Conservation (phyloP, 345 rosid species). For the rapeseed (Brassica napus) region Da-Ae NC_063450.1:45772501-45773000, state of each 20-base stretch:
- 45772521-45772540: slow-evolving; percentile 21
- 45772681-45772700: slow-evolving; percentile 44
- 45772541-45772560: slow-evolving; percentile 27
- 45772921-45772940: slow-evolving; percentile 41
- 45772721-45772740: slow-evolving; percentile 40
- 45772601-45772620: slow-evolving; percentile 22
- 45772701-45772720: slow-evolving; percentile 43
- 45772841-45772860: slow-evolving; percentile 42
- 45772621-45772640: slow-evolving; percentile 39
- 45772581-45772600: slow-evolving; percentile 24
- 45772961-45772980: slow-evolving; percentile 25
- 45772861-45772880: slow-evolving; percentile 45
- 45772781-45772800: slow-evolving; percentile 41
- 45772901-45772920: slow-evolving; percentile 29
- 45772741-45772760: slow-evolving; percentile 49
- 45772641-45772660: slow-evolving; percentile 47
- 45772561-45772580: slow-evolving; percentile 29
- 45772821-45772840: slow-evolving; percentile 46
- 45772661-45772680: slow-evolving; percentile 37
- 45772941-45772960: slow-evolving; percentile 42
- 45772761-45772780: slow-evolving; percentile 75
- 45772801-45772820: slow-evolving; percentile 41
- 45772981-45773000: slow-evolving; percentile 23
- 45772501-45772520: background rate
- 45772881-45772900: slow-evolving; percentile 36